Conservation (phyloP, 2,329 filamentous ascomycete genomes). For the Cyphellophora europaea region DNA sequence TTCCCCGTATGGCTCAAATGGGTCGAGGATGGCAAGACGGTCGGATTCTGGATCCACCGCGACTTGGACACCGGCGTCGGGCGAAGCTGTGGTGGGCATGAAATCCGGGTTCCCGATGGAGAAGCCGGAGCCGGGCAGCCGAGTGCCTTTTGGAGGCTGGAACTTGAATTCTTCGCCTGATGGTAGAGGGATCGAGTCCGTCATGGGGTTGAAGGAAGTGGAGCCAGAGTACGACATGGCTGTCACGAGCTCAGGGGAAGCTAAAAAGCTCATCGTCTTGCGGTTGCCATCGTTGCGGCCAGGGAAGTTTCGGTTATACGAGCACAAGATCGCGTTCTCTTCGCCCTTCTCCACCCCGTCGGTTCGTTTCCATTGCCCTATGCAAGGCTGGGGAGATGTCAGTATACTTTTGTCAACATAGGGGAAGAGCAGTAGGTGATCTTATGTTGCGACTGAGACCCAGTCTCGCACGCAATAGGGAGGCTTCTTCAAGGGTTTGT, state of each 20-base stretch:
- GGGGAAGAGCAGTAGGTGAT: no score
- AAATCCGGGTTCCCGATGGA: slow-evolving; percentile 68
- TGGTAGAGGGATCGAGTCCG: slow-evolving; percentile 70
- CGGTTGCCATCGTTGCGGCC: slow-evolving; percentile 95
- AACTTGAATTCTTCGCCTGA: slow-evolving; percentile 80
- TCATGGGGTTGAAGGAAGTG: slow-evolving; percentile 94
- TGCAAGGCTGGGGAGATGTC: no score
- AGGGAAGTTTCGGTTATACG: slow-evolving; percentile 97
- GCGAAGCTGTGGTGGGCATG: slow-evolving; percentile 60
- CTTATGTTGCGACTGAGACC: no score
- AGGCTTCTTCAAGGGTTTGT: no score
- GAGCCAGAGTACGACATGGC: slow-evolving; percentile 88
- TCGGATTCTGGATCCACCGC: slow-evolving; percentile 79
- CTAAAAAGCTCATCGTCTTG: slow-evolving; percentile 96
- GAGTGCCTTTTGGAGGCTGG: slow-evolving; percentile 55
- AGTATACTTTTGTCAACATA: no score
- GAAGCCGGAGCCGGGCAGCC: slow-evolving; percentile 64
- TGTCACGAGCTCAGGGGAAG: slow-evolving; percentile 91
- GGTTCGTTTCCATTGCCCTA: slow-evolving; percentile 84
- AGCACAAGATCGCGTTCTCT: slow-evolving; percentile 87
- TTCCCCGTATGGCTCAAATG: slow-evolving; percentile 74
- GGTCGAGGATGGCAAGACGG: slow-evolving; percentile 82
- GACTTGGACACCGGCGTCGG: slow-evolving; percentile 62
- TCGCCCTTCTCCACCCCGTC: slow-evolving; percentile 79
- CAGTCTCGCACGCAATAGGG: no score